phyloP scores from a whole-genome alignment of 2,329 filamentous ascomycete species.

The Orbilia oligospora region DNA sequence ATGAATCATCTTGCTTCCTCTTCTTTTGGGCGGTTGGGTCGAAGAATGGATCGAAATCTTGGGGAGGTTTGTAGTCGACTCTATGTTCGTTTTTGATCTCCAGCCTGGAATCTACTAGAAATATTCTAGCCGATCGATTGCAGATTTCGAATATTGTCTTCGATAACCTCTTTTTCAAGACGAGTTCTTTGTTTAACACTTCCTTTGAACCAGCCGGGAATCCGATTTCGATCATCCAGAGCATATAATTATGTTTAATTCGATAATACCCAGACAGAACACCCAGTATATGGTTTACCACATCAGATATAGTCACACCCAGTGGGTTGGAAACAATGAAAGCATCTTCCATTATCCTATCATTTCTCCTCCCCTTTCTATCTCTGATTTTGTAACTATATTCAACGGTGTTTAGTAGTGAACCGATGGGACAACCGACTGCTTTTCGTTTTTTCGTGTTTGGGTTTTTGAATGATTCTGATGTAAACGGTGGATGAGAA shows the following conservation, averaged over 20 bases:
- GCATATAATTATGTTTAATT: conserved; percentile 7
- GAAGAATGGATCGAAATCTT: not conserved
- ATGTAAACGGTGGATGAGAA: conserved; percentile 4
- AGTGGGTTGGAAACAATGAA: conserved; percentile 13
- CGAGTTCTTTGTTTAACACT: not conserved
- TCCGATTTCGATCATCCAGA: conserved; percentile 45
- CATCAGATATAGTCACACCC: conserved; percentile 20
- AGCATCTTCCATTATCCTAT: conserved; percentile 21
- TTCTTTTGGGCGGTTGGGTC: not conserved
- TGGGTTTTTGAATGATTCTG: not conserved
- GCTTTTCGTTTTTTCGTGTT: not conserved
- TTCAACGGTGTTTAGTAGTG: not conserved
- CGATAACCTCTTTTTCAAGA: not conserved
- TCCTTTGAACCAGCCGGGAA: conserved; percentile 10
- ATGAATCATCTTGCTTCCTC: not conserved
- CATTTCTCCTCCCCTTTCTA: not conserved
- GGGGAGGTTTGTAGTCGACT: not conserved
- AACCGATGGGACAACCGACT: conserved; percentile 7
- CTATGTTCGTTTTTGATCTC: conserved; percentile 21
- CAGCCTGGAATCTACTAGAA: conserved; percentile 16
- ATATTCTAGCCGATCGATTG: conserved; percentile 29
- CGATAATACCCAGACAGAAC: not conserved
- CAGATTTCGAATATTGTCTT: conserved; percentile 1
- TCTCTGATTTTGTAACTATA: not conserved
- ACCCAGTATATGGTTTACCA: not conserved